Evolutionary conservation across 768 basidiomycete species (phyloP), one percentile per base, ranked within the genome.

Genomic region (Tulasnella sp.): DNA sequence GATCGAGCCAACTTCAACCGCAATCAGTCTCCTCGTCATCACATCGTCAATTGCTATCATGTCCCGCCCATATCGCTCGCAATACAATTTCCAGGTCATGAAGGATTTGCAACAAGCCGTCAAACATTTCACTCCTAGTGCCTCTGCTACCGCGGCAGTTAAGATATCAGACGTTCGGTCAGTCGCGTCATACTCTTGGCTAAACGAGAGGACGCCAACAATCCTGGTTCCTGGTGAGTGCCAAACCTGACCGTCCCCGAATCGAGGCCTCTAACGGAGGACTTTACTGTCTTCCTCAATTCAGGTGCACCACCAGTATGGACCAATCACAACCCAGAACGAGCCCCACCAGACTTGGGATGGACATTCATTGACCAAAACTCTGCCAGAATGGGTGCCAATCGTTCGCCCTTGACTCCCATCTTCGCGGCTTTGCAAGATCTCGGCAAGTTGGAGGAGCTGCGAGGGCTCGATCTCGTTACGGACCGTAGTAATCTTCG

Each of bases 401-500:
- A 45, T 70, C 68, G 41, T 19, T 68, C 64, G 10, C 64, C 76
- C 0, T 67, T 81, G 61, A 64, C 83, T 2, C 84, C 86, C 10
- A 72, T 86, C 62, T 73, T 88, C 54, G 75, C 72, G 24, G 80
- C 85, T 1, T 78, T 81, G 23, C 80, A 84, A 30, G 59, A 66
- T 64, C 70, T 70, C 23, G 54, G 68, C 49, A 64, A 63, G 49
- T 63, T 63, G 2, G 68, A 74, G 27, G 70, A 73, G 55, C 76
- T 75, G 72, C 67, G 70, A 44, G 42, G 64, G 2, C 67, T 80
- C 4, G 73, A 79, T 44, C 71, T 80, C 45, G 71, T 87, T 61
- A 81, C 83, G 0, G 85, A 86, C 65, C 76, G 86, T 27, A 87
- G 86, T 64, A 74, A 73, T 24, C 70, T 87, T 17, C 76, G 85